phyloP scores from a whole-genome alignment of 345 rosid genomes.

The Eucalyptus erythrocorys region DNA sequence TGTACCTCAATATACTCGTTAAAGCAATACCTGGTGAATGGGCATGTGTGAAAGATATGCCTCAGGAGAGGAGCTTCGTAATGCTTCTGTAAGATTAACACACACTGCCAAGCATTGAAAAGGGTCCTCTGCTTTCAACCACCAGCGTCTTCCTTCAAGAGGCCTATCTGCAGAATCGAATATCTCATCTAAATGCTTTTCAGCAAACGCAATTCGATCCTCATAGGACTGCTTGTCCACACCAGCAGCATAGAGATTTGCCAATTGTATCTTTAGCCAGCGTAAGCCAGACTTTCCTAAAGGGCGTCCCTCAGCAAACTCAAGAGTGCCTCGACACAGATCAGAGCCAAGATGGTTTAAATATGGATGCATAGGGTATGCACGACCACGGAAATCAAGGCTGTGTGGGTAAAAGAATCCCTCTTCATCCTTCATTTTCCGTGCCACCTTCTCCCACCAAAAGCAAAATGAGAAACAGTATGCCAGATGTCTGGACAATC shows the following conservation, averaged over 20 bases:
- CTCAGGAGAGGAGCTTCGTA: constrained; percentile 79
- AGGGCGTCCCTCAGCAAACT: constrained; percentile 89
- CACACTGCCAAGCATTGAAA: constrained; percentile 94
- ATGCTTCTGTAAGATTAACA: constrained; percentile 77
- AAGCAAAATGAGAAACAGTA: neutral
- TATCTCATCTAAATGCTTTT: constrained; percentile 78
- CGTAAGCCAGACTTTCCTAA: constrained; percentile 75
- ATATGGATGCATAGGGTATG: constrained; percentile 97
- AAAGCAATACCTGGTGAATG: constrained; percentile 67
- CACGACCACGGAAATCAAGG: constrained; percentile 97
- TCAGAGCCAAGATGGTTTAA: constrained; percentile 99
- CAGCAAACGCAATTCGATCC: constrained; percentile 74
- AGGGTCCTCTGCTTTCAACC: constrained; percentile 98
- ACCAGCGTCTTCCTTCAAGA: constrained; percentile 92
- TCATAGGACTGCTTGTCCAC: constrained; percentile 85
- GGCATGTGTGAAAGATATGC: constrained; percentile 66
- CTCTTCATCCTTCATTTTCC: constrained; percentile 88
- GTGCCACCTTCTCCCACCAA: constrained; percentile 62
- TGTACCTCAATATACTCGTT: neutral
- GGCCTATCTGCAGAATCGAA: constrained; percentile 92
- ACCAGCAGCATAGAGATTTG: constrained; percentile 88
- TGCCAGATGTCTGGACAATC: neutral
- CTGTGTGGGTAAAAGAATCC: constrained; percentile 96
- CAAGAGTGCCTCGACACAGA: constrained; percentile 92
- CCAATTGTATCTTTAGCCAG: constrained; percentile 98